Base-by-base conservation (phyloP, 257 asterid genomes). In the Nicotiana sylvestris region DNA sequence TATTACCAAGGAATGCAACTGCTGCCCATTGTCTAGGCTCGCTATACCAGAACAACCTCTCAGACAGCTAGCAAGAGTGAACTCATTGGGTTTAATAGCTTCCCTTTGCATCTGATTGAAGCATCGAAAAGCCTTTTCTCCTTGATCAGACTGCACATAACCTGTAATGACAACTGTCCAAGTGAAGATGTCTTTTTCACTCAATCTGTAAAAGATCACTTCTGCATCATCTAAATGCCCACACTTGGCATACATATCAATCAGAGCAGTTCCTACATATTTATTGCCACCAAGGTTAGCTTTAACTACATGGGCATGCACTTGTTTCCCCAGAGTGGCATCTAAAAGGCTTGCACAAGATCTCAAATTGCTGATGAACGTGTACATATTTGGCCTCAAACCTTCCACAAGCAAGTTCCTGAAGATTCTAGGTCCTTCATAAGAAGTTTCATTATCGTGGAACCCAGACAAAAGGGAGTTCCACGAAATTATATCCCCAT, bases 191-290 rank as follows among this genome's bases (percentile, higher is more conserved):
- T 91, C 97, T 83, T 83, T 94, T 82, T 90, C 83, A 4, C 81
- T 82, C 89, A 92, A 87, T 84, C 88, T 89, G 79, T 77, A 78
- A 86, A 92, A 94, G 85, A 91, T 76, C 68, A 82, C 69, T 84
- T 92, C 93, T 58, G 84, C 91, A 33, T 87, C 93, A 60, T 90
- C 90, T 89, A 88, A 85, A 87, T 80, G 65, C 66, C 93, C 87
- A 46, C 91, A 88, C 87, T 92, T 94, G 61, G 92, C 89, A 85
- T 94, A 94, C 94, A 94, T 89, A 88, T 92, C 98, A 79, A 94
- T 82, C 79, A 94, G 86, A 74, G 92, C 91, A 62, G 94, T 91
- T 83, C 94, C 97, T 25, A 94, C 84, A 84, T 90, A 85, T 64
- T 58, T 85, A 87, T 91, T 83, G 68, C 25, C 29, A 11, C 70